Base-by-base conservation (phyloP, 1,284 basidiomycete species). In the Irpex sp. region DNA sequence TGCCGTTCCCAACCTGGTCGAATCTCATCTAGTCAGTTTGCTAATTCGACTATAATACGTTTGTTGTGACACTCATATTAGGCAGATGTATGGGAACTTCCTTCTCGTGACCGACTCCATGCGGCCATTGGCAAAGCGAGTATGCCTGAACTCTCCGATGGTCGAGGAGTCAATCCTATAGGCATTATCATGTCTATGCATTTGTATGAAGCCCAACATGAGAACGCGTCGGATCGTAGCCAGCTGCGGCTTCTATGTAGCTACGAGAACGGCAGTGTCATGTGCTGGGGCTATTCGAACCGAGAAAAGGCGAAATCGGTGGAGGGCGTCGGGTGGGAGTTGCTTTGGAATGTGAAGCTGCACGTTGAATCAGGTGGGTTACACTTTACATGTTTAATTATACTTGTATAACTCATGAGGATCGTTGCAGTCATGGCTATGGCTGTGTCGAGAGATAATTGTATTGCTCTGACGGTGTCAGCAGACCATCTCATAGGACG, bases 111-210 rank as follows among this genome's bases (percentile, higher is more conserved):
- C 49, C 79, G 94, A 33, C 66, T 94, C 2, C 92, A 95, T 72
- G 92, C 94, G 9, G 92, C 92, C 0, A 83, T 95, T 59, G 91
- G 91, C 1, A 85, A 86, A 65, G 72, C 76, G 15, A 73, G 63
- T 17, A 74, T 59, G 71, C 77, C 71, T 68, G 69, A 39, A 65
- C 66, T 58, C 36, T 75, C 79, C 0, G 81, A 84, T 59, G 83
- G 83, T 1, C 76, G 79, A 19, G 81, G 81, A n/a, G 53, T 61
- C 26, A 72, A 72, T 50, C 54, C 71, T 0, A 81, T 82, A n/a
- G 69, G 94, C 1, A 89, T 95, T 61, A 86, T 95, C 65, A 97
- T 96, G 95, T 85, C 88, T 0, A 74, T 95, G 62, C 90, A 94
- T 68, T 77, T 97, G 21, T 85, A 82, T 67, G 70, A 75, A 49